phyloP scores from a whole-genome alignment of 257 asterid genomes.

The Leonotis leonurus region DNA sequence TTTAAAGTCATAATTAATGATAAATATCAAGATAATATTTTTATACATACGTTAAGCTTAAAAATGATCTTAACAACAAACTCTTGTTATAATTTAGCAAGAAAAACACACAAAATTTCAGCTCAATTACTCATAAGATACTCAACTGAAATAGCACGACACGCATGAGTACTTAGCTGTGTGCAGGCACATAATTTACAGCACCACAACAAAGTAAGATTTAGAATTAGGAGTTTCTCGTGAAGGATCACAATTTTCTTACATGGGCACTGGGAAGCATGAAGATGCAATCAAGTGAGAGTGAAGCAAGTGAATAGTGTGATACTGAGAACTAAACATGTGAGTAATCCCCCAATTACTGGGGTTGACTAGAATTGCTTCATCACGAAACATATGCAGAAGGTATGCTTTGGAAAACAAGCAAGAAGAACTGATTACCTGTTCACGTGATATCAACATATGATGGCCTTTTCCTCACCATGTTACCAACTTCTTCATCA shows the following conservation, averaged over 20 bases:
- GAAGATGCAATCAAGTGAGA: slow-evolving; percentile 12
- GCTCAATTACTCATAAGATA: too few species aligned
- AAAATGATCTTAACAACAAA: neutral
- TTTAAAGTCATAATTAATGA: too few species aligned
- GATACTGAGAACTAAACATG: slow-evolving; percentile 22
- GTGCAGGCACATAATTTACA: too few species aligned
- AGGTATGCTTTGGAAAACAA: slow-evolving; percentile 11
- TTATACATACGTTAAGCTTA: neutral
- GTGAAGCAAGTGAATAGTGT: slow-evolving; percentile 23
- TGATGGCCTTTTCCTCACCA: slow-evolving; percentile 7
- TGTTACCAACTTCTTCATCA: neutral
- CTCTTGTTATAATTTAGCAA: too few species aligned
- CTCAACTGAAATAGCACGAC: too few species aligned
- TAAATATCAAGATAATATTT: neutral
- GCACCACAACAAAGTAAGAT: too few species aligned
- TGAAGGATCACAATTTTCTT: slow-evolving; percentile 1
- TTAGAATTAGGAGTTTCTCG: neutral
- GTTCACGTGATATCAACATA: slow-evolving; percentile 11
- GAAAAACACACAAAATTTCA: too few species aligned
- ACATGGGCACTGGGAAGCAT: neutral
- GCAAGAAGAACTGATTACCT: slow-evolving; percentile 11
- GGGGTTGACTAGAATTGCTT: slow-evolving; percentile 16
- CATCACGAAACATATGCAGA: slow-evolving; percentile 16
- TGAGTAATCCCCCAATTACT: slow-evolving; percentile 16
- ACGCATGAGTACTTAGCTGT: too few species aligned